Evolutionary conservation across 169 alveolate species (phyloP).

Genomic region (Plasmodium knowlesi): DNA sequence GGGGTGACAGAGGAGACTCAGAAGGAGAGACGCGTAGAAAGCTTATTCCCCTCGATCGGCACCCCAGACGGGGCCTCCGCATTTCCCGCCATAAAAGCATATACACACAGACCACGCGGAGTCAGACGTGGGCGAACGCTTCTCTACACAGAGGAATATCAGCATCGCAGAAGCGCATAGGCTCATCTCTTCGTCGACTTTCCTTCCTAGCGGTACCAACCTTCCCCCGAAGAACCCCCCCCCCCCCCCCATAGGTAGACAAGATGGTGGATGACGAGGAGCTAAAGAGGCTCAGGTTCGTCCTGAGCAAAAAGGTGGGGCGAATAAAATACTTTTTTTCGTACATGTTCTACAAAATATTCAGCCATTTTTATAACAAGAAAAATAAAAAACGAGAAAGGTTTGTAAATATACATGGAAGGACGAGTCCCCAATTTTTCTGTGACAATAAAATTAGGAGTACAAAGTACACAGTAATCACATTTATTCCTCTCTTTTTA

Average conservation of each 20-base stretch:
- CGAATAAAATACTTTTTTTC: conserved; percentile 56
- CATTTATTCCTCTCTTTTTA: conserved; percentile 93
- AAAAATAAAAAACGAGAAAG: conserved; percentile 79
- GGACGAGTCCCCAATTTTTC: conserved; percentile 83
- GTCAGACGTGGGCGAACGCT: background rate
- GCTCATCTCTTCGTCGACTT: background rate
- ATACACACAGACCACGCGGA: background rate
- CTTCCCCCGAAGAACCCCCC: background rate
- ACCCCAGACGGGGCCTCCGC: background rate
- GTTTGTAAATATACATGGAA: conserved; percentile 82
- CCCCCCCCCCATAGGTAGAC: background rate
- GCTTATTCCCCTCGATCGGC: background rate
- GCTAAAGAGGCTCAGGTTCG: conserved; percentile 35
- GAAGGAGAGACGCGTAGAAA: background rate
- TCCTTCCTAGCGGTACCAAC: background rate
- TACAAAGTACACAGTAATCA: conserved; percentile 91
- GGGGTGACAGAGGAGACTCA: background rate
- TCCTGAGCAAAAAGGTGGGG: conserved; percentile 47
- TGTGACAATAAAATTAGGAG: conserved; percentile 89
- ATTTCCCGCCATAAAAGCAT: background rate
- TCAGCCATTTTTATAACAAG: conserved; percentile 76
- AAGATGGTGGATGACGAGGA: conserved; percentile 72
- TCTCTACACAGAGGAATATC: background rate
- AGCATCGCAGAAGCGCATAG: background rate
- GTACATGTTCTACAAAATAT: conserved; percentile 27